These are phyloP conservation scores for Citrullus mucosospermus DNA, from an alignment of 306 rosid species.

Conservation along the genomic window DNA sequence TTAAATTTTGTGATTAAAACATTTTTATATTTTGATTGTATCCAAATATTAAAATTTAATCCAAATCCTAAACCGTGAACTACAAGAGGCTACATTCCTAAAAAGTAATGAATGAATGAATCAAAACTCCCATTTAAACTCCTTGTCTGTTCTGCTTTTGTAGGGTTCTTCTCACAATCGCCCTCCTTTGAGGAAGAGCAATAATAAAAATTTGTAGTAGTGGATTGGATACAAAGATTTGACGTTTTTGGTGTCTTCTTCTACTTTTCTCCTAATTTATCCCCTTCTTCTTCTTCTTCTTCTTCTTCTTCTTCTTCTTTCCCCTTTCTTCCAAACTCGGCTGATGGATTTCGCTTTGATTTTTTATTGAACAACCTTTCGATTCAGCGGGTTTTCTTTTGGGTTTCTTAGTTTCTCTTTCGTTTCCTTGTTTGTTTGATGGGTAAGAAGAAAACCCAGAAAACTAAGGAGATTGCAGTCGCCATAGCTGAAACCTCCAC, in stretches of 20 bases:
- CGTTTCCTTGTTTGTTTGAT: conserved; percentile 12
- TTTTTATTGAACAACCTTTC: neutral
- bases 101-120: neutral
- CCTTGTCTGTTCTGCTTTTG: neutral
- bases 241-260: neutral
- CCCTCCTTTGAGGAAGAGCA: neutral
- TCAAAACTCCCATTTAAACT: neutral
- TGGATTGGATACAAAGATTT: neutral
- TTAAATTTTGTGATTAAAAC: too few relatives aligned
- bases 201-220: neutral
- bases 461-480: conserved; percentile 57
- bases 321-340: neutral
- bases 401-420: neutral
- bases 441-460: conserved; percentile 75
- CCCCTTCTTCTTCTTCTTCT: neutral
- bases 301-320: neutral
- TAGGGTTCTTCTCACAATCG: neutral
- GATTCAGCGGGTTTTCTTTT: neutral
- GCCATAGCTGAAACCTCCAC: conserved; percentile 80
- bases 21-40: too few relatives aligned
- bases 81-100: too few relatives aligned
- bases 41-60: too few relatives aligned
- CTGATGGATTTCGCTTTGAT: neutral
- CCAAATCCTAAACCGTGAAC: too few relatives aligned
- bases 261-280: neutral